A percentile compares a stretch with the other conserved stretches of the same genome.
phyloP scores from a whole-genome alignment of 2,329 filamentous ascomycete species.

The Fusarium continuum region DNA sequence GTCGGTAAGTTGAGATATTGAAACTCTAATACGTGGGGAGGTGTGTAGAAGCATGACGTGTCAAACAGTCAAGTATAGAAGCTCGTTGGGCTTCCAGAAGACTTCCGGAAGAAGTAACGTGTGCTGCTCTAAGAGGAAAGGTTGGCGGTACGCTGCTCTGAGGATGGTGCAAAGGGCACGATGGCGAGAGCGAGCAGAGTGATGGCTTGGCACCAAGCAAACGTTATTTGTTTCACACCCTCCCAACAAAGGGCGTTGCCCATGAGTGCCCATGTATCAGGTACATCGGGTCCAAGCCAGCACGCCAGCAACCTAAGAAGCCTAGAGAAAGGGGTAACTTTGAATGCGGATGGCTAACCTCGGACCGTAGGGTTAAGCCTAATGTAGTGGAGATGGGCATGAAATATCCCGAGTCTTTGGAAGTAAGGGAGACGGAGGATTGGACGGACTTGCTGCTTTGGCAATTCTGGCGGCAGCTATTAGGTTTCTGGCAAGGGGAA shows the following conservation, averaged over 20 bases:
- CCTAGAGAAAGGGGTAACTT: constrained; percentile 28
- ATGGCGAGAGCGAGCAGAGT: constrained; percentile 4
- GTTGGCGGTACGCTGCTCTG: neutral
- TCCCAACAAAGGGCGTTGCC: constrained; percentile 19
- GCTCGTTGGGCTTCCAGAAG: constrained; percentile 33
- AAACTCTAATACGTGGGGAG: constrained; percentile 32
- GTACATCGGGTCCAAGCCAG: constrained; percentile 20
- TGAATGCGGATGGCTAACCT: constrained; percentile 1
- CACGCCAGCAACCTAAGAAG: neutral
- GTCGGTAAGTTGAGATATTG: constrained; percentile 35
- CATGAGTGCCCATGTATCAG: constrained; percentile 30
- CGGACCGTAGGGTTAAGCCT: constrained; percentile 24
- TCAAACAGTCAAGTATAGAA: neutral
- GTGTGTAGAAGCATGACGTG: neutral
- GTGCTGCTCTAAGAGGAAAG: constrained; percentile 8
- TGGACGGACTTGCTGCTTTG: constrained; percentile 25
- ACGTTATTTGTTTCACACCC: constrained; percentile 20
- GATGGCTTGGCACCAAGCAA: constrained; percentile 30
- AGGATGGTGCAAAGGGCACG: constrained; percentile 9
- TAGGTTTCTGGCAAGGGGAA: constrained; percentile 26
- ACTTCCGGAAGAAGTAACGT: constrained; percentile 35
- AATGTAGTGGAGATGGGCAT: constrained; percentile 15
- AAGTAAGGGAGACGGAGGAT: constrained; percentile 19
- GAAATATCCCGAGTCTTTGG: constrained; percentile 18
- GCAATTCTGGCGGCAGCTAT: constrained; percentile 11